These are phyloP conservation scores for Fraxinus quadrangulata DNA, from an alignment of 257 asterid species.

Conservation along the genomic window DNA sequence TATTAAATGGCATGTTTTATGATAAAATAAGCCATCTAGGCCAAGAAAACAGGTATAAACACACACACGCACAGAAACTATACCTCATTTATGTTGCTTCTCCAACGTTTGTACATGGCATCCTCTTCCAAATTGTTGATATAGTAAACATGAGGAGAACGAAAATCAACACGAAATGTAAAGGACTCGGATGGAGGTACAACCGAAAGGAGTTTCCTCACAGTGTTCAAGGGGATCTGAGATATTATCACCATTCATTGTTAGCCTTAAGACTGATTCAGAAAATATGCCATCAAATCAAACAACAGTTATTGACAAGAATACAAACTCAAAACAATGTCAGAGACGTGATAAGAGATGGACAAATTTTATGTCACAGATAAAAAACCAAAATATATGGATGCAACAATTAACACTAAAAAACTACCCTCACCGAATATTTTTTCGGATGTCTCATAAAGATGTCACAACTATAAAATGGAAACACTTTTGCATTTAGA, in stretches of 20 bases:
- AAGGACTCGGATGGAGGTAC: slow-evolving; percentile 80
- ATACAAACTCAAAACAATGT: slow-evolving; percentile 25
- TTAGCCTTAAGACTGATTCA: slow-evolving; percentile 22
- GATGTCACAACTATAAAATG: neutral
- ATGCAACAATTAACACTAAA: neutral
- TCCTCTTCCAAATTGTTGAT: slow-evolving; percentile 91
- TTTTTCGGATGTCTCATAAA: neutral
- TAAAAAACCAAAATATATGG: slow-evolving; percentile 15
- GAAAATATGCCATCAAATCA: slow-evolving; percentile 25
- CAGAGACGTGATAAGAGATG: slow-evolving; percentile 2
- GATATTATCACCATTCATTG: slow-evolving; percentile 29
- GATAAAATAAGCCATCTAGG: slow-evolving; percentile 24
- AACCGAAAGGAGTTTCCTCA: slow-evolving; percentile 79
- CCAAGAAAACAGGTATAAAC: slow-evolving; percentile 14
- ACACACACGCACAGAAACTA: neutral
- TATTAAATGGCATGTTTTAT: neutral
- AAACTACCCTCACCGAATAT: neutral
- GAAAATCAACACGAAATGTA: slow-evolving; percentile 87
- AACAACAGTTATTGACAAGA: slow-evolving; percentile 19
- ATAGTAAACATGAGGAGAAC: slow-evolving; percentile 87
- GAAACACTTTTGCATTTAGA: neutral
- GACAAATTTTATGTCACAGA: neutral
- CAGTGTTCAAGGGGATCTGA: slow-evolving; percentile 77
- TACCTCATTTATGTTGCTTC: slow-evolving; percentile 94
- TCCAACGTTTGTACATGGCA: slow-evolving; percentile 92